Evolutionary conservation across 2,329 filamentous ascomycete species (phyloP).

Genomic region (Xylariomycetidae sp.): DNA sequence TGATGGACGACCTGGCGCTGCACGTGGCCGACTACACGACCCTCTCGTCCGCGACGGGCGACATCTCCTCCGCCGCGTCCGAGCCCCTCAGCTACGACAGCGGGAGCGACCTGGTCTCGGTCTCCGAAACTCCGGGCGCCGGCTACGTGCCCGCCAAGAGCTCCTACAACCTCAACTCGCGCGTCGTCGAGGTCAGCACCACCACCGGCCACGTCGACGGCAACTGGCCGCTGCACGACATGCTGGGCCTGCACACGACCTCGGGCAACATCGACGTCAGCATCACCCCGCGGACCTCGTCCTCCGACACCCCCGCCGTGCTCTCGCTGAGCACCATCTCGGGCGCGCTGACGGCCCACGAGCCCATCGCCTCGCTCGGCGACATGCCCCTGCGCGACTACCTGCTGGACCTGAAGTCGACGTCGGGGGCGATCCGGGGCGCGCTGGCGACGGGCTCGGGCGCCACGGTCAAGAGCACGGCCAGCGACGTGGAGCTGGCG

Average conservation of each 20-base stretch:
- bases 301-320: constrained; percentile 30
- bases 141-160: constrained; percentile 21
- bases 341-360: constrained; percentile 34
- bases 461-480: constrained; percentile 31
- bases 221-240: constrained; percentile 45
- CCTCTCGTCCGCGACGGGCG: constrained; percentile 33
- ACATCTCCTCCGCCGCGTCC: constrained; percentile 30
- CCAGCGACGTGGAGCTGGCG: constrained; percentile 34
- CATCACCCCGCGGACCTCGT: constrained; percentile 34
- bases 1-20: constrained; percentile 31
- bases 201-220: constrained; percentile 39
- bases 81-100: constrained; percentile 17
- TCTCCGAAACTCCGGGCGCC: not conserved
- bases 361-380: constrained; percentile 30
- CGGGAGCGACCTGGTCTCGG: not conserved
- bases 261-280: constrained; percentile 37
- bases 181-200: constrained; percentile 35
- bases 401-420: constrained; percentile 35
- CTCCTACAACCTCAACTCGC: constrained; percentile 37
- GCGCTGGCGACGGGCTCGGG: constrained; percentile 33
- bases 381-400: constrained; percentile 42
- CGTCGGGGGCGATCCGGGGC: constrained; percentile 37
- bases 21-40: constrained; percentile 28
- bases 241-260: constrained; percentile 36
- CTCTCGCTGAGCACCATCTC: constrained; percentile 38